These are phyloP conservation scores for Scedosporium apiospermum DNA, from an alignment of 2,329 filamentous ascomycete species.

Conservation along the genomic window DNA sequence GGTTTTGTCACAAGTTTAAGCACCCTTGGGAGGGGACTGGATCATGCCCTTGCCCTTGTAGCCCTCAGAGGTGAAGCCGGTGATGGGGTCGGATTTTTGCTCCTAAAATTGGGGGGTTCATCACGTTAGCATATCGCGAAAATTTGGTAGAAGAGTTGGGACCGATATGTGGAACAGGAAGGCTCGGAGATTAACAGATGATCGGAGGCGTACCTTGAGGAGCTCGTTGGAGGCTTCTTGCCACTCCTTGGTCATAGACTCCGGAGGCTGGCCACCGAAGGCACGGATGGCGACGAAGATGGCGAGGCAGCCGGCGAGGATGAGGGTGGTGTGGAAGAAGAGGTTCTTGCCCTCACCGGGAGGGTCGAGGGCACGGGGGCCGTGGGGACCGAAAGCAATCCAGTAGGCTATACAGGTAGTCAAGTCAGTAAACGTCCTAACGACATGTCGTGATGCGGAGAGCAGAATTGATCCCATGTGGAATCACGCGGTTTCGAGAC, in stretches of 20 bases:
- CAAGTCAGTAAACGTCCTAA: neutral
- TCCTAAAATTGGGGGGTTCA: conserved; percentile 36
- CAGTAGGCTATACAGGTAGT: conserved; percentile 69
- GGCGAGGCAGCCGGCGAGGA: conserved; percentile 55
- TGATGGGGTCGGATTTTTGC: conserved; percentile 80
- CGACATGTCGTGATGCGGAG: neutral
- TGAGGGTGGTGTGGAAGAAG: conserved; percentile 60
- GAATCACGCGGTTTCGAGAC: neutral
- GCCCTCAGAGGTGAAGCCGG: conserved; percentile 68
- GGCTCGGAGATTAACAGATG: neutral
- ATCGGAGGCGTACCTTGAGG: conserved; percentile 62
- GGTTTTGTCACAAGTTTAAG: conserved; percentile 22
- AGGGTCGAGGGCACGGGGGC: conserved; percentile 73
- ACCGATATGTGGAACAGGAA: neutral
- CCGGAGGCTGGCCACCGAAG: conserved; percentile 63
- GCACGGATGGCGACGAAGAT: conserved; percentile 65
- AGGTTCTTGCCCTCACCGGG: conserved; percentile 80
- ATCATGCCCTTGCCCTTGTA: conserved; percentile 73
- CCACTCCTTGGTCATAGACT: conserved; percentile 94
- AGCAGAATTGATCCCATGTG: neutral
- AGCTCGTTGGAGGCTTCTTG: conserved; percentile 94
- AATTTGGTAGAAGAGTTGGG: conserved; percentile 8
- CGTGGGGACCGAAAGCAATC: conserved; percentile 96
- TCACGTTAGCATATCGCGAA: conserved; percentile 10
- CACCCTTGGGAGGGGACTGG: conserved; percentile 53